Evolutionary conservation across 768 basidiomycete genomes (phyloP).

Genomic region (Leucosporidium yakuticum): DNA sequence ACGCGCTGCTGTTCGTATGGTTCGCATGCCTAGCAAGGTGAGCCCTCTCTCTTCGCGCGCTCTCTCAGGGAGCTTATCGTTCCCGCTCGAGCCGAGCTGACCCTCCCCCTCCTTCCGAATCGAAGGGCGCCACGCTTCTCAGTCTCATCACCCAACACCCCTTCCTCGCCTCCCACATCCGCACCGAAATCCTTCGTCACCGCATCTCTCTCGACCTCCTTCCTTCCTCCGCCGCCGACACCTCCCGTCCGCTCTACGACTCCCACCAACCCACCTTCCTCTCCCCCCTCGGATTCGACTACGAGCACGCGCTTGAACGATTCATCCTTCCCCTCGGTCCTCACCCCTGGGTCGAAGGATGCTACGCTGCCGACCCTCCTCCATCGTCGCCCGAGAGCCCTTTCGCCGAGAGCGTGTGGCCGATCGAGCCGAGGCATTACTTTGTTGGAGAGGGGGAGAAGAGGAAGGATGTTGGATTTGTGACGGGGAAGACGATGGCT

Average conservation of each 20-base stretch:
- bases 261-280: neutral
- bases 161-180: conserved; percentile 1
- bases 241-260: neutral
- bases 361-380: neutral
- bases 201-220: neutral
- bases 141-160: neutral
- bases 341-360: neutral
- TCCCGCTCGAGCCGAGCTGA: neutral
- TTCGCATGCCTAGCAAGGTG: neutral
- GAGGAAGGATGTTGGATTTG: neutral
- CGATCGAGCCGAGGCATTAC: neutral
- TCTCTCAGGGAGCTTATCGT: no score
- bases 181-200: neutral
- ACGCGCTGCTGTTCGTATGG: neutral
- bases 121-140: neutral
- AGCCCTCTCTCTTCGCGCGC: neutral
- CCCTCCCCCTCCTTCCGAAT: neutral
- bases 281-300: neutral
- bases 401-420: neutral
- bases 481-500: neutral
- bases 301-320: neutral
- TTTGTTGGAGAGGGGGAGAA: neutral
- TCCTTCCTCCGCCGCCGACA: neutral
- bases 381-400: neutral
- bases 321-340: neutral